Base-by-base conservation (phyloP, 768 basidiomycete genomes). In the Lentinula edodes region DNA sequence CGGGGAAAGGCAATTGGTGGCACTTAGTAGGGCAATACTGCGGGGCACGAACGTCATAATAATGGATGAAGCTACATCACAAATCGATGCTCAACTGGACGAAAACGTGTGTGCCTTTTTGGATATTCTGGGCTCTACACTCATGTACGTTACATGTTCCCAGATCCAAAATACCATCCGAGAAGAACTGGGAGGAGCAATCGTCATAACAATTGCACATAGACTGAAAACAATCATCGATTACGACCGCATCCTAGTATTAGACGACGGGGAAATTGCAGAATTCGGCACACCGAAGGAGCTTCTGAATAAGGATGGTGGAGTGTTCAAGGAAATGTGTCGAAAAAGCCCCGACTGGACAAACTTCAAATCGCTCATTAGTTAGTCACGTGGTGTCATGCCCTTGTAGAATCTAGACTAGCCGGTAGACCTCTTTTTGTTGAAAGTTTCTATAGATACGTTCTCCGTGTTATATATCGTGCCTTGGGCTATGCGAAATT, bases 181-280 rank as follows among this genome's bases (percentile, higher is more conserved):
- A 34, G 85, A 89, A 66, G 89, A 91, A 70, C 82, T 94, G 57
- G 71, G 78, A 1, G 80, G 82, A 10, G 83, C 88, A 0, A 87
- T 92, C 18, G 86, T 94, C 18, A 82, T 95, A 41, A 92, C 90
- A 8, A 93, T 94, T 61, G 93, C 93, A 3, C 92, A 93, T 74
- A 78, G 89, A 13, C 75, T 91, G 20, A 85, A 85, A 69, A 91
- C 90, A 0, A 84, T 91, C 60, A 84, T 92, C 63, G 86, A 92
- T 71, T 85, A 91, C 71, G 84, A 87, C 73, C 77, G 86, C 13
- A 77, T 94, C 66, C 74, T 92, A 66, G 88, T 93, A n/a, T 73
- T 91, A 20, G 87, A 86, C 58, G 78, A 81, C 16, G 92, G 55
- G 9, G 77, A 81, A 60, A 78, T 95, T 48, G 71, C 85, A n/a